Percentiles rank a stretch among this genome's conserved stretches.
phyloP scores from a whole-genome alignment of 2,329 filamentous ascomycete genomes.

The Sarocladium oryzae region DNA sequence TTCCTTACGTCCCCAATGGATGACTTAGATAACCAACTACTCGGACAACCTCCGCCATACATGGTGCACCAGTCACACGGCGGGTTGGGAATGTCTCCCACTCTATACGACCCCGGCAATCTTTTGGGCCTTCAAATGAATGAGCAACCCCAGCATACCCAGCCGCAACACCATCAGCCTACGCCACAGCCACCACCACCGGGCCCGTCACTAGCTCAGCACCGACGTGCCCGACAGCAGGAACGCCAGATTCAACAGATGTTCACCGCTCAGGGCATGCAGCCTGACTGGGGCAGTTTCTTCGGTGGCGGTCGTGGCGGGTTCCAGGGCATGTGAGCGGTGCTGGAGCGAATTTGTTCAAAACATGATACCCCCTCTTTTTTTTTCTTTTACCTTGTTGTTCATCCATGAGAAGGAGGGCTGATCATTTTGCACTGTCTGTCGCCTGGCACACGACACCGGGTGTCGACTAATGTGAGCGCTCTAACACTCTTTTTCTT shows the following conservation, averaged over 20 bases:
- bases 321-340: slow-evolving; percentile 36
- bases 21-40: slow-evolving; percentile 67
- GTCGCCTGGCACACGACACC: no score
- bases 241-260: slow-evolving; percentile 42
- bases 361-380: slow-evolving; percentile 32
- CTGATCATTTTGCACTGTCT: no score
- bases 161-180: slow-evolving; percentile 22
- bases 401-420: no score
- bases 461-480: no score
- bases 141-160: slow-evolving; percentile 15
- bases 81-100: slow-evolving; percentile 10
- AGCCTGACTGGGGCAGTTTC: slow-evolving; percentile 40
- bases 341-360: background rate
- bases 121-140: slow-evolving; percentile 20
- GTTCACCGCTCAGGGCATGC: slow-evolving; percentile 40
- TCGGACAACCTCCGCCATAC: slow-evolving; percentile 65
- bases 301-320: slow-evolving; percentile 37
- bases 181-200: slow-evolving; percentile 8
- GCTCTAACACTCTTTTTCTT: background rate
- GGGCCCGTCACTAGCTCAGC: slow-evolving; percentile 8
- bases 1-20: slow-evolving; percentile 50
- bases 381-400: no score
- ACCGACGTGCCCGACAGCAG: slow-evolving; percentile 19
- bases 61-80: slow-evolving; percentile 49
- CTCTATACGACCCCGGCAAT: slow-evolving; percentile 7